Evolutionary conservation across 179 eudicot genomes (phyloP).

Genomic region (Drosera spatulata): DNA sequence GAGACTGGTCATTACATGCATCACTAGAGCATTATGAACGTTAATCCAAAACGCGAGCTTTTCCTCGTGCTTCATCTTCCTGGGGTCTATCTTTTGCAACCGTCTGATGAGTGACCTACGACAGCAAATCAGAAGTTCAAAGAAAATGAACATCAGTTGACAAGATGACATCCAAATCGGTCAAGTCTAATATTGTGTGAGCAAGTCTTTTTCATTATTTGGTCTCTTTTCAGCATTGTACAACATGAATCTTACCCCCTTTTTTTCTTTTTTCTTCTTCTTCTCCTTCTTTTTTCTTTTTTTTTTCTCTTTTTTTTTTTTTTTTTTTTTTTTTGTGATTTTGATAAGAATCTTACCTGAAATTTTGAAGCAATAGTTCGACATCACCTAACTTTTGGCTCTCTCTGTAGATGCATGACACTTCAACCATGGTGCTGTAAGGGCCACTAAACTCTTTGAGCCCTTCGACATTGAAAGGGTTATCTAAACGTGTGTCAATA

Average conservation of each 20-base stretch:
- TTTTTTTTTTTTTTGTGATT: conserved; percentile 8
- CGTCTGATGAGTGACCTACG: conserved; percentile 65
- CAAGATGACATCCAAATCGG: neutral
- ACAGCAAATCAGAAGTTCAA: neutral
- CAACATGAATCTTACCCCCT: no score
- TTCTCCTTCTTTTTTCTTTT: conserved; percentile 9
- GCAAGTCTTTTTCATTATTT: no score
- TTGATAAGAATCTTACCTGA: conserved; percentile 21
- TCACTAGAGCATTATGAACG: conserved; percentile 87
- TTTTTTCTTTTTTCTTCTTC: no score
- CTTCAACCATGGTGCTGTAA: conserved; percentile 93
- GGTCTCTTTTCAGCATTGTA: no score
- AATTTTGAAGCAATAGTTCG: conserved; percentile 66
- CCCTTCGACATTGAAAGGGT: conserved; percentile 88
- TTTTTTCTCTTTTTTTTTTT: no score
- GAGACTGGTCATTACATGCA: conserved; percentile 55
- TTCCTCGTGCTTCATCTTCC: conserved; percentile 72
- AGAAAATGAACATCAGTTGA: neutral
- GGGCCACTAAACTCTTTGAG: conserved; percentile 97
- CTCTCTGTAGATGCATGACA: conserved; percentile 26
- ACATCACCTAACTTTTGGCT: conserved; percentile 66
- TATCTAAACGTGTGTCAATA: conserved; percentile 67
- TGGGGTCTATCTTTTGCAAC: conserved; percentile 71
- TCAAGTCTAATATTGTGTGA: no score
- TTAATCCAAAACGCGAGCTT: conserved; percentile 21